phyloP scores from a whole-genome alignment of 2,329 filamentous ascomycete genomes.

The Ambrosiella beaveri region DNA sequence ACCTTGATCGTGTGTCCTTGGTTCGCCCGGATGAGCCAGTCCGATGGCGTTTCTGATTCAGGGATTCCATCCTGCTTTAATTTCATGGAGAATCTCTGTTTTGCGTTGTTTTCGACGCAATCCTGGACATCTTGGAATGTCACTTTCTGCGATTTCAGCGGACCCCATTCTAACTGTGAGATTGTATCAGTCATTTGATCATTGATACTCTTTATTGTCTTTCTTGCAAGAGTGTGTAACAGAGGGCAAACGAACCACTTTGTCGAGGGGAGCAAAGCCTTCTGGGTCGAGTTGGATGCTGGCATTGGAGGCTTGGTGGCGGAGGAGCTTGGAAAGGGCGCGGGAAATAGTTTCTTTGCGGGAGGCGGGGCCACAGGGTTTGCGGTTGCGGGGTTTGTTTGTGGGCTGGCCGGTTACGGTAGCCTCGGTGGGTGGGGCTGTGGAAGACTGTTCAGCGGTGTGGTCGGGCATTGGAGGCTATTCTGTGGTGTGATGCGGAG shows the following conservation, averaged over 20 bases:
- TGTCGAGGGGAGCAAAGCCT: conserved; percentile 40
- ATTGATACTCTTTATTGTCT: neutral
- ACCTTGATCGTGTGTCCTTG: conserved; percentile 79
- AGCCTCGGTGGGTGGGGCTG: neutral
- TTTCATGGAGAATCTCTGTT: conserved; percentile 76
- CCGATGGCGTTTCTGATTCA: conserved; percentile 31
- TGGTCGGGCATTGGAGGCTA: neutral
- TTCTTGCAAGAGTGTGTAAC: too few relatives aligned
- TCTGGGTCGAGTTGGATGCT: conserved; percentile 40
- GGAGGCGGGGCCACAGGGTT: conserved; percentile 18
- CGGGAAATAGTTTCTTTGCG: conserved; percentile 35
- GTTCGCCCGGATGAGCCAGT: conserved; percentile 84
- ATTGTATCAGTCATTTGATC: neutral
- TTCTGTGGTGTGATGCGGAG: too few relatives aligned
- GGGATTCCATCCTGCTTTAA: conserved; percentile 14
- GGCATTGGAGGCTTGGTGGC: conserved; percentile 39
- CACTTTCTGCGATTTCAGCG: conserved; percentile 51
- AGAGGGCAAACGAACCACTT: conserved; percentile 28
- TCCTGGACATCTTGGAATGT: conserved; percentile 56
- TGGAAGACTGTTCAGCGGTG: neutral
- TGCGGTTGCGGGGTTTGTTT: neutral
- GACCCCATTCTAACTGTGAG: conserved; percentile 34
- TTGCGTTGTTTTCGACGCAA: conserved; percentile 61
- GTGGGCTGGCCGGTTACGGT: neutral
- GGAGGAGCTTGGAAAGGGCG: conserved; percentile 35